These are phyloP conservation scores for Gremmenia infestans DNA, from an alignment of 2,329 filamentous ascomycete genomes.

Conservation along the genomic window DNA sequence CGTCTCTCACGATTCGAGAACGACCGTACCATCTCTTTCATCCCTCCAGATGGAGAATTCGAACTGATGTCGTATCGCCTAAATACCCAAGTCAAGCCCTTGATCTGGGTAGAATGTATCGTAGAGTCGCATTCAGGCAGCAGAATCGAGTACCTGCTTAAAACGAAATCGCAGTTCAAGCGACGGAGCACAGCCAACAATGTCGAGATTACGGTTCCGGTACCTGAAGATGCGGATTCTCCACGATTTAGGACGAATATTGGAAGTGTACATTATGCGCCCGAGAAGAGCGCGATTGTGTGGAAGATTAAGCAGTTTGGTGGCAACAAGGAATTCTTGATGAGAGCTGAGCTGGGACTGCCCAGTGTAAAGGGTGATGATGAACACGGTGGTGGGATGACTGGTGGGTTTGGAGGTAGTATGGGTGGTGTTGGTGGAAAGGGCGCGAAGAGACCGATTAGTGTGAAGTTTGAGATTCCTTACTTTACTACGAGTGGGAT, in stretches of 20 bases:
- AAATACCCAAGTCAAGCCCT: conserved; percentile 96
- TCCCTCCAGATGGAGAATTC: conserved; percentile 96
- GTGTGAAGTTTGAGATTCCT: conserved; percentile 99
- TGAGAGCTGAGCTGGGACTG: conserved; percentile 92
- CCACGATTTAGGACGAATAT: conserved; percentile 97
- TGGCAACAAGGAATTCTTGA: conserved; percentile 96
- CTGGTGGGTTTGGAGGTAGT: conserved; percentile 90
- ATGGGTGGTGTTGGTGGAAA: conserved; percentile 92
- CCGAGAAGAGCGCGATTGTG: conserved; percentile 93
- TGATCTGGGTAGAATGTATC: conserved; percentile 98
- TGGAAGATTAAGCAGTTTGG: conserved; percentile 99
- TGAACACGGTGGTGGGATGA: conserved; percentile 95
- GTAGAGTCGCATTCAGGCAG: conserved; percentile 95
- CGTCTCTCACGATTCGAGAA: conserved; percentile 95
- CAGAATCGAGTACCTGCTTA: conserved; percentile 98
- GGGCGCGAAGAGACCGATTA: conserved; percentile 87
- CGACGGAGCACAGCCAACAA: conserved; percentile 96
- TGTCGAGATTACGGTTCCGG: conserved; percentile 94
- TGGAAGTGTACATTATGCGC: conserved; percentile 93
- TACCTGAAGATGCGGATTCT: conserved; percentile 94
- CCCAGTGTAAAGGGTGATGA: conserved; percentile 94
- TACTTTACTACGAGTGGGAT: conserved; percentile 99
- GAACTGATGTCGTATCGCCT: conserved; percentile 99
- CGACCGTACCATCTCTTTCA: conserved; percentile 97
- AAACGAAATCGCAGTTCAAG: conserved; percentile 97